phyloP scores from a whole-genome alignment of 345 rosid species.

The Eucalyptus erythrocorys region DNA sequence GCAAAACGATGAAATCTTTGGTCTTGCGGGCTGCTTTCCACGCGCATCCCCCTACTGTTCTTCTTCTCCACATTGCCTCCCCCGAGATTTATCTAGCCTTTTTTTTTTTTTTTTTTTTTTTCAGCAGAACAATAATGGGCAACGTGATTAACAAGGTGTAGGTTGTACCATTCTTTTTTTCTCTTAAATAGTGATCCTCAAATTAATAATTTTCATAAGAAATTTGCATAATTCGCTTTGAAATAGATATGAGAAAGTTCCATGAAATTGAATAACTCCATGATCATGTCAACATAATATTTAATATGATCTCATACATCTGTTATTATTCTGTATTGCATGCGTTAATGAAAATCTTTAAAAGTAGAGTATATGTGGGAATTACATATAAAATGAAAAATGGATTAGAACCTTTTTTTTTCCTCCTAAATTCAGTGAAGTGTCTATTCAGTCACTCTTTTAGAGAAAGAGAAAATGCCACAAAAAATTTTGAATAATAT shows the following conservation, averaged over 20 bases:
- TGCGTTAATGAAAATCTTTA: no score
- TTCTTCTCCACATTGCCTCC: neutral
- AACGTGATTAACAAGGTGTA: neutral
- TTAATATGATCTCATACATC: neutral
- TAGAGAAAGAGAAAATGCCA: no score
- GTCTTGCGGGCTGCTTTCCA: neutral
- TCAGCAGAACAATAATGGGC: neutral
- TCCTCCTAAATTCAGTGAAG: no score
- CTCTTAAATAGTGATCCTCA: neutral
- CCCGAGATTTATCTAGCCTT: neutral
- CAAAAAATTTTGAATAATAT: rapidly evolving
- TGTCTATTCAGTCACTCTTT: rapidly evolving
- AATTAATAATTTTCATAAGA: neutral
- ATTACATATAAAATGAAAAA: neutral
- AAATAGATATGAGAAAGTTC: neutral
- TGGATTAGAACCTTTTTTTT: neutral
- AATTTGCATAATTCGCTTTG: neutral
- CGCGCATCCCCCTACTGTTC: neutral
- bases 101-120: neutral
- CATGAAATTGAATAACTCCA: neutral
- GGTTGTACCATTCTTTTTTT: neutral
- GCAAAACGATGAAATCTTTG: neutral
- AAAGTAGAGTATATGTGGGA: neutral
- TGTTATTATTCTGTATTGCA: neutral
- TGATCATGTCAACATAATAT: neutral